phyloP scores from a whole-genome alignment of 1,284 basidiomycete genomes.

The Cutaneotrichosporon spelunceum region DNA sequence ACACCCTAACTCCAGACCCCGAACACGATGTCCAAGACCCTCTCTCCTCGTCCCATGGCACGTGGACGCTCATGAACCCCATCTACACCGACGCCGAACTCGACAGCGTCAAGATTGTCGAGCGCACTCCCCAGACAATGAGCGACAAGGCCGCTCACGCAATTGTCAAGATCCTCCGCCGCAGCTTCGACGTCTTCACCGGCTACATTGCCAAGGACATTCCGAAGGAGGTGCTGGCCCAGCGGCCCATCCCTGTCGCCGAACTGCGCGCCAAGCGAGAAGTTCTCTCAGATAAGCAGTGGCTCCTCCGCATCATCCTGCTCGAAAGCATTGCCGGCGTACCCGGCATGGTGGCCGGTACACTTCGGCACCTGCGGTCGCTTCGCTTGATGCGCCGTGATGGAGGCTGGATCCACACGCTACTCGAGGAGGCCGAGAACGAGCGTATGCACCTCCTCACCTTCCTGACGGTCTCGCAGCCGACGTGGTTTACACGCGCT shows the following conservation, averaged over 20 bases:
- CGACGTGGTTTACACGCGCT: slow-evolving; percentile 71
- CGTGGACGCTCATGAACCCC: slow-evolving; percentile 50
- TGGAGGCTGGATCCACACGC: slow-evolving; percentile 79
- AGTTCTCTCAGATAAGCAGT: slow-evolving; percentile 67
- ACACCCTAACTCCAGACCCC: slow-evolving; percentile 13
- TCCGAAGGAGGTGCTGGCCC: slow-evolving; percentile 29
- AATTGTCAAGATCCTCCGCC: slow-evolving; percentile 57
- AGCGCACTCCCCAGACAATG: slow-evolving; percentile 63
- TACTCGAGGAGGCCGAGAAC: slow-evolving; percentile 91
- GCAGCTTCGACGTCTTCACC: slow-evolving; percentile 63
- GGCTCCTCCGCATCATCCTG: slow-evolving; percentile 81
- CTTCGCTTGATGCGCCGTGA: slow-evolving; percentile 81
- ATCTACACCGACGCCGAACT: slow-evolving; percentile 51
- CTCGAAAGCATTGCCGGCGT: slow-evolving; percentile 89
- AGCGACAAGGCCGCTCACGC: slow-evolving; percentile 68
- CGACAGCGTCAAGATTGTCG: slow-evolving; percentile 61
- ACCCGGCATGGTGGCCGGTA: slow-evolving; percentile 89
- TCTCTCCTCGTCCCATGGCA: slow-evolving; percentile 24
- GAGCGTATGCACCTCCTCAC: slow-evolving; percentile 94
- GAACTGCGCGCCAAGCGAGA: slow-evolving; percentile 70
- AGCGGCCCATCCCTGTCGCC: slow-evolving; percentile 59
- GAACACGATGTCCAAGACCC: neutral
- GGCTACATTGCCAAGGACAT: slow-evolving; percentile 71
- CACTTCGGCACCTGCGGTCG: slow-evolving; percentile 75
- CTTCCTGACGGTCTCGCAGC: slow-evolving; percentile 80